phyloP scores from a whole-genome alignment of 345 rosid species.

The Moricandia moricandioides region DNA sequence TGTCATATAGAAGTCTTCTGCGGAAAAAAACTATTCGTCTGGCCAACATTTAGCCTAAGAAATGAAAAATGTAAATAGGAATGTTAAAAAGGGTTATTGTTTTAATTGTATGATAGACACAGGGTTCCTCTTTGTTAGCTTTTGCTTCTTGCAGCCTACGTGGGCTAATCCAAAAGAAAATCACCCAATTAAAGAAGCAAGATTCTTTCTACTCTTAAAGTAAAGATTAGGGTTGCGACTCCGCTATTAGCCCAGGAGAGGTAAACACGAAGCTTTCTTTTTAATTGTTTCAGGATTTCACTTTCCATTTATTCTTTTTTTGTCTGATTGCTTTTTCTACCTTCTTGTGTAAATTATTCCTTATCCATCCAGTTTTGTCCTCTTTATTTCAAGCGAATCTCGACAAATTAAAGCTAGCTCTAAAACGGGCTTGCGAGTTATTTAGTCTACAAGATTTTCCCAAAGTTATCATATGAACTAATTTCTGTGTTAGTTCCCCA shows the following conservation, averaged over 20 bases:
- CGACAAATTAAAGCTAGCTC: background rate
- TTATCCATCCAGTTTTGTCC: background rate
- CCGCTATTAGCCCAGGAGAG: constrained; percentile 1
- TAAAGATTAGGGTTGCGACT: constrained; percentile 19
- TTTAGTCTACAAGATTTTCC: background rate
- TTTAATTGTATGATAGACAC: no score
- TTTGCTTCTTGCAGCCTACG: background rate
- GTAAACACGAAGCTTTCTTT: constrained; percentile 8
- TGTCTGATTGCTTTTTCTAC: background rate
- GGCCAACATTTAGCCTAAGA: no score
- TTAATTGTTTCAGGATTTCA: background rate
- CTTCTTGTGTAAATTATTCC: background rate
- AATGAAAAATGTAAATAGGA: no score
- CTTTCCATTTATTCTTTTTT: background rate
- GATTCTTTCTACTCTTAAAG: constrained; percentile 13
- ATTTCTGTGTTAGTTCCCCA: background rate
- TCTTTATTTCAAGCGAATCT: constrained; percentile 5
- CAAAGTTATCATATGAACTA: background rate
- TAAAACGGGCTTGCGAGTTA: background rate
- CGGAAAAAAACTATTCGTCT: no score
- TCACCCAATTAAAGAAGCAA: constrained; percentile 2
- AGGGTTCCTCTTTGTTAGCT: background rate
- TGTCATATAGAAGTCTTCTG: no score
- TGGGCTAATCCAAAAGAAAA: background rate
- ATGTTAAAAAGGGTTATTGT: no score